phyloP scores from a whole-genome alignment of 73 alveolate genomes.

The Diophrys sp. region DNA sequence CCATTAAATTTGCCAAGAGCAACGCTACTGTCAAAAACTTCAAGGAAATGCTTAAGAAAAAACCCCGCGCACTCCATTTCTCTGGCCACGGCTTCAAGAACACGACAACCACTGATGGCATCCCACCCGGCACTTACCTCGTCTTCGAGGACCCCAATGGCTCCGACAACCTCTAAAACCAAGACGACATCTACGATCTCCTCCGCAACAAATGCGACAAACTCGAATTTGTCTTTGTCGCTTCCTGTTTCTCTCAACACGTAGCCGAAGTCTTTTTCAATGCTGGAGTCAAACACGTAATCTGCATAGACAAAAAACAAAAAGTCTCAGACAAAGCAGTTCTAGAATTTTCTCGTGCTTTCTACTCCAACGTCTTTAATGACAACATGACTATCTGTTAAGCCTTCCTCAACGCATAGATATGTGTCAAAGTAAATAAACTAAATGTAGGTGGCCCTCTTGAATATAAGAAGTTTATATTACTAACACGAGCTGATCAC shows the following conservation, averaged over 20 bases:
- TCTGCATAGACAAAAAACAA: constrained; percentile 1
- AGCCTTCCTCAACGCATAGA: constrained; percentile 2
- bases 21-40: constrained; percentile 2
- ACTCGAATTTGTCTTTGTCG: neutral
- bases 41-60: neutral
- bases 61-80: constrained; percentile 3
- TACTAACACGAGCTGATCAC: neutral
- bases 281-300: constrained; percentile 6
- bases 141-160: constrained; percentile 3
- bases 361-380: neutral
- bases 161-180: neutral
- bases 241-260: constrained; percentile 8
- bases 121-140: neutral
- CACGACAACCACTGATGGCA: neutral
- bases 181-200: neutral
- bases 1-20: no score
- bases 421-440: neutral
- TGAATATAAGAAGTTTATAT: neutral
- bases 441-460: neutral
- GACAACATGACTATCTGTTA: neutral
- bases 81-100: constrained; percentile 1
- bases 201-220: neutral
- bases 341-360: neutral
- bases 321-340: neutral
- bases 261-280: neutral